Base-by-base conservation (phyloP, 2,329 filamentous ascomycete genomes). In the Pleomassaria siparia region DNA sequence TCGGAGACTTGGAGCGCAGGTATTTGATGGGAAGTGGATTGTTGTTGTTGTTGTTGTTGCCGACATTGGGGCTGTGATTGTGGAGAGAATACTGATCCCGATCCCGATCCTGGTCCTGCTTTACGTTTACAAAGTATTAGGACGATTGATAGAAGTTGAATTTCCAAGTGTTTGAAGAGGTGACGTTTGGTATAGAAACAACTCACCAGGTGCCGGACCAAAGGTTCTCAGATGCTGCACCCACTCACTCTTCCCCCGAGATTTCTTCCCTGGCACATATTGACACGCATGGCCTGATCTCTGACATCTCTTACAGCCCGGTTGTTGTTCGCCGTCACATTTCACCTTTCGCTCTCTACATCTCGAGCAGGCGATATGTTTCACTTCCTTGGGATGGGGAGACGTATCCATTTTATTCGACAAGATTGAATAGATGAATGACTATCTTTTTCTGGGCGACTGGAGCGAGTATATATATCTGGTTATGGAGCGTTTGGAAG, bases 301-400 rank as follows among this genome's bases (percentile, higher is more conserved):
- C 16, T 24, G 24, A 43, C 55, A 58, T 29, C 53, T 22, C 22
- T 43, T 40, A 29, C 55, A 58, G 10, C 36, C 41, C 12, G 51
- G 53, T 35, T 51, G 53, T 35, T 51, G 54, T n/a, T 10, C 49
- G 1, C 55, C 55, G 35, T 58, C 55, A 36, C 55, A 58, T 29
- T 52, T 51, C 13, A 58, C 55, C 30, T 58, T 58, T 32, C 55
- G 43, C 26, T 58, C 55, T 26, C 55, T 37, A 26, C 55, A 58
- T 3, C 53, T 43, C 13, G 53, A 33, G 39, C 55, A 58, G 13
- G 55, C 55, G 39, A 55, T 41, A 30, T 58, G 55, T 37, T 51
- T 56, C 6, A 20, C 5, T 37, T 50, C 47, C 13, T 42, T 43
- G 28, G 35, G 21, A 11, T 18, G 15, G 8, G 32, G 20, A 4